Evolutionary conservation across 768 basidiomycete species (phyloP), one percentile per base, ranked within the genome.

Genomic region (Trametes maxima): DNA sequence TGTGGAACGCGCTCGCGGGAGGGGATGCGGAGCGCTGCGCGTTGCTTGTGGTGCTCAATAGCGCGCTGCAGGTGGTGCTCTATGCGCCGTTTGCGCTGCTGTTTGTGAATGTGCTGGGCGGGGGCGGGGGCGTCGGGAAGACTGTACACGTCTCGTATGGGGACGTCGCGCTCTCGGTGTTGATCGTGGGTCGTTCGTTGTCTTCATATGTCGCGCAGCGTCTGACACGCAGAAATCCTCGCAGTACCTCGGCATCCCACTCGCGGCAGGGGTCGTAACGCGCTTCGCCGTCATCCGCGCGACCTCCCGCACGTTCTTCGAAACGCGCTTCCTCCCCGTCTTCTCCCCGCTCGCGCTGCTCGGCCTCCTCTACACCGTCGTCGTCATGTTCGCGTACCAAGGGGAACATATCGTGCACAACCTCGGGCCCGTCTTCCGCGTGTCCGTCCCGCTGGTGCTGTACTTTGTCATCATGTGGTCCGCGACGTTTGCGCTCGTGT

Each of bases 381-480:
- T 90, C 57, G 83, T 91, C 47, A 79, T 91, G 69, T 92, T 92
- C 68, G 89, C 72, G 36, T 69, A 72, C 65, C 78, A 79, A 72
- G 83, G 76, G 2, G 83, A 87, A 52, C 84, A 84, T 58, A 92
- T 94, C 64, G 73, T 92, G 12, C 79, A 86, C 60, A 86, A 92
- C 68, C 76, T 94, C 37, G 86, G 90, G 0, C 82, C 82, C 5
- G 90, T 92, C 2, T 93, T 94, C 74, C 83, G 92, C 17, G 85
- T 90, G 1, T 85, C 90, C 67, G 90, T 93, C 6, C 92, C 93
- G 1, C 81, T 92, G 77, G 76, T 90, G 22, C 76, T 90, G 36
- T 94, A 94, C 75, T 94, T 94, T 70, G 57, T 81, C 45, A 72
- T 92, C 73, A 89, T 93, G 84, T 94, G 90, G 88, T 77, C 78